These are phyloP conservation scores for Suillus hirtellus DNA, from an alignment of 768 basidiomycete genomes.

Conservation along the genomic window DNA sequence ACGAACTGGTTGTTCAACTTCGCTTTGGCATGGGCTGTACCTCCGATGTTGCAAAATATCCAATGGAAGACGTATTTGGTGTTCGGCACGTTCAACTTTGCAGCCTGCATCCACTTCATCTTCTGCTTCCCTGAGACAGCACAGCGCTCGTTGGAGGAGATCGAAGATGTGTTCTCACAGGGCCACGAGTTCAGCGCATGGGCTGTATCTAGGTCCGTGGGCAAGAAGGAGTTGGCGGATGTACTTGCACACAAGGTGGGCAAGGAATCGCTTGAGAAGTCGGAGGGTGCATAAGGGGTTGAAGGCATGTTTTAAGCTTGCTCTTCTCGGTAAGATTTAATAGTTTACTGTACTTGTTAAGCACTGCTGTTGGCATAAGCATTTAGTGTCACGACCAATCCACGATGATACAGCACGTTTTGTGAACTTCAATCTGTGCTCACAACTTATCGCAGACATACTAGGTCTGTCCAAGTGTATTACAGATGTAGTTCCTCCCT, in stretches of 20 bases:
- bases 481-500: background rate
- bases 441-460: background rate
- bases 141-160: slow-evolving; percentile 72
- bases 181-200: slow-evolving; percentile 73
- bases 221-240: slow-evolving; percentile 59
- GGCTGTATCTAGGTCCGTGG: slow-evolving; percentile 61
- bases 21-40: slow-evolving; percentile 73
- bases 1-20: slow-evolving; percentile 72
- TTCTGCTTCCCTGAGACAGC: slow-evolving; percentile 84
- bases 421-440: background rate
- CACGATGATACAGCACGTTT: background rate
- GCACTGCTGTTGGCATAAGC: background rate
- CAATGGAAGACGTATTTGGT: slow-evolving; percentile 80
- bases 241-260: slow-evolving; percentile 32
- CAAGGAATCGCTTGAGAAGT: slow-evolving; percentile 12
- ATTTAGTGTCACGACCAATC: background rate
- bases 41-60: slow-evolving; percentile 64
- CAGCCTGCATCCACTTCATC: slow-evolving; percentile 66
- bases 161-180: slow-evolving; percentile 74
- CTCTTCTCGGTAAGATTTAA: background rate
- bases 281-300: background rate
- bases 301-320: background rate
- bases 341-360: slow-evolving; percentile 11
- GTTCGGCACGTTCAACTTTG: slow-evolving; percentile 76
- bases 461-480: background rate